Base-by-base conservation (phyloP, 495 filamentous ascomycete species). In the Friedmanniomyces simplex region DNA sequence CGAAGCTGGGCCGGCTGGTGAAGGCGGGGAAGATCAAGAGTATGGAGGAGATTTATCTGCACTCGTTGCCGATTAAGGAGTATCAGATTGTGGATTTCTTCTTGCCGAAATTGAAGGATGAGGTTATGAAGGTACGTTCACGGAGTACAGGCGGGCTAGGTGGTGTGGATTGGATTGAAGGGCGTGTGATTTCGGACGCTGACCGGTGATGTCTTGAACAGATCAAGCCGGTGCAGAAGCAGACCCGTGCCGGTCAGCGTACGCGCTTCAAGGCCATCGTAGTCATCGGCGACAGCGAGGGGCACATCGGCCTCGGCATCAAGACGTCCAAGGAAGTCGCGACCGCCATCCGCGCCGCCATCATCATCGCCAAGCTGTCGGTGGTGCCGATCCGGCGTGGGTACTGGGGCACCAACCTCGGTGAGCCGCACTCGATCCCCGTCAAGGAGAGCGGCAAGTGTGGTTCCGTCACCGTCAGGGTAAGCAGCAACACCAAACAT, bases 141-240 rank as follows among this genome's bases (percentile, higher is more conserved):
- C 30, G n/a, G n/a, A n/a, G n/a, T n/a, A n/a, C n/a, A n/a, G n/a
- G n/a, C 36, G 4, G 10, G 10, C 28, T 32, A 32, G 3, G 28
- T 4, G 28, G 4, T 32, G 28, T 10, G 28, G n/a, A n/a, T n/a
- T n/a, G n/a, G n/a, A n/a, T n/a, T n/a, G n/a, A n/a, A n/a, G n/a
- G n/a, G n/a, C 10, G 28, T 10, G 3, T 3, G 10, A 4, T 3
- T 32, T 32, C n/a, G n/a, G n/a, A n/a, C n/a, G n/a, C n/a, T n/a
- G n/a, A n/a, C n/a, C n/a, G n/a, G n/a, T n/a, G 28, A 4, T 32
- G 28, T 32, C 4, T 32, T 14, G 11, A 74, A 76, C 72, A 96
- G 94, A 99, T 99, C 87, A 99, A 99, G 79, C 94, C 94, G 71
- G 94, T 99, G 73, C 94, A 99, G 86, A 99, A 99, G 85, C 94